These are phyloP conservation scores for Pythium vanterpoolii DNA, from an alignment of 352 stramenopile species.

Conservation along the genomic window DNA sequence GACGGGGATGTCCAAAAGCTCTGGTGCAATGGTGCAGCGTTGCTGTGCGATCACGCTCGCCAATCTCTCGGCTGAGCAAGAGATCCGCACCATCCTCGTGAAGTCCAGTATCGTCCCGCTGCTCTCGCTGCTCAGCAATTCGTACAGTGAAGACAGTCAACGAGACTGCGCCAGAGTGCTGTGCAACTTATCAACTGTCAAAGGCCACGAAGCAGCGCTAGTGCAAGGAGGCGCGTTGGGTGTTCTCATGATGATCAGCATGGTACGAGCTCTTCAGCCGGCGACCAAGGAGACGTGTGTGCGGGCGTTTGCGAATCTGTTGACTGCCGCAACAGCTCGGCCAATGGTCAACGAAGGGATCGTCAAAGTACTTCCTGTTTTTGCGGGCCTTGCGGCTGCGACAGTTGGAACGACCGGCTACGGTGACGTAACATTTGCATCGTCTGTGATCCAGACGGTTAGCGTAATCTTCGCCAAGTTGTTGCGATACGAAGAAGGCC, in stretches of 20 bases:
- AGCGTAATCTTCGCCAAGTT: slow-evolving; percentile 63
- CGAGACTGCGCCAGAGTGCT: slow-evolving; percentile 69
- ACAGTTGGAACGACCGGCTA: neutral
- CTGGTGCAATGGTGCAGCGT: slow-evolving; percentile 35
- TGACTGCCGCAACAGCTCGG: slow-evolving; percentile 56
- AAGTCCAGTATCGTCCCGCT: slow-evolving; percentile 47
- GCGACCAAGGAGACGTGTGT: slow-evolving; percentile 72
- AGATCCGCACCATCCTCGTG: slow-evolving; percentile 46
- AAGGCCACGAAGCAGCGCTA: slow-evolving; percentile 41
- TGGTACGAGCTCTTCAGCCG: slow-evolving; percentile 60
- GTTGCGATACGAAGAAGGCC: slow-evolving; percentile 36
- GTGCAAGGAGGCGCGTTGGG: slow-evolving; percentile 55
- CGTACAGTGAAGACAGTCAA: slow-evolving; percentile 81
- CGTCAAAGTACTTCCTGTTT: slow-evolving; percentile 56
- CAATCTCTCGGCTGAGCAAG: slow-evolving; percentile 53
- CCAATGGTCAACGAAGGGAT: slow-evolving; percentile 64
- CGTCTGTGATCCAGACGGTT: slow-evolving; percentile 32
- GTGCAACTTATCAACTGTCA: slow-evolving; percentile 66
- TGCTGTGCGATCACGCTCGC: slow-evolving; percentile 69
- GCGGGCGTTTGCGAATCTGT: slow-evolving; percentile 58
- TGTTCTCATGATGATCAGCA: slow-evolving; percentile 79
- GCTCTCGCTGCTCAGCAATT: slow-evolving; percentile 64
- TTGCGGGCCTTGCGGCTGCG: slow-evolving; percentile 28
- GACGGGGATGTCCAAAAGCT: slow-evolving; percentile 36
- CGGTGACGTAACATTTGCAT: slow-evolving; percentile 1